Evolutionary conservation across 176 grass and related monocot genomes (phyloP).

Genomic region (Leersia perrieri): DNA sequence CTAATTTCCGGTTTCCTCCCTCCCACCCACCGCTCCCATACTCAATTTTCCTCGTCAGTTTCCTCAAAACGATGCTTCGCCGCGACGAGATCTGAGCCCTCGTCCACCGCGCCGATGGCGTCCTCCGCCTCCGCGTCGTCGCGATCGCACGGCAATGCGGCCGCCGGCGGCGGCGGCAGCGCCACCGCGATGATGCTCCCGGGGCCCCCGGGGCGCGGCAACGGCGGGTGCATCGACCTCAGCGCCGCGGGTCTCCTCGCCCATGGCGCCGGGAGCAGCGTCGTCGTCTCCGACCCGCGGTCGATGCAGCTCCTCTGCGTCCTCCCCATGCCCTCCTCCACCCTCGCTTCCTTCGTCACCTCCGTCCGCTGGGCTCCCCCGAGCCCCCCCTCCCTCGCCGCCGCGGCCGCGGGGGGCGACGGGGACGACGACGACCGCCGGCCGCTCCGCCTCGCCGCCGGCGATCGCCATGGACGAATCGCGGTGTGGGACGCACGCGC

Average conservation of each 20-base stretch:
- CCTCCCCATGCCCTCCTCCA: slow-evolving; percentile 73
- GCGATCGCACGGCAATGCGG: slow-evolving; percentile 43
- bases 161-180: not conserved
- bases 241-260: slow-evolving; percentile 82
- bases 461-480: slow-evolving; percentile 87
- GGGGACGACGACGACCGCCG: slow-evolving; percentile 50
- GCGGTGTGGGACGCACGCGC: slow-evolving; percentile 83
- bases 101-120: slow-evolving; percentile 15
- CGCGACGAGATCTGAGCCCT: slow-evolving; percentile 16
- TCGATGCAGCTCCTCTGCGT: slow-evolving; percentile 92
- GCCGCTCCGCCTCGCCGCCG: slow-evolving; percentile 69
- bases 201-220: slow-evolving; percentile 76
- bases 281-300: slow-evolving; percentile 76
- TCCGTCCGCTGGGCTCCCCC: slow-evolving; percentile 36
- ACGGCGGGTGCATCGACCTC: slow-evolving; percentile 83
- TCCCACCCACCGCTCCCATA: not conserved
- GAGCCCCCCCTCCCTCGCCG: slow-evolving; percentile 22
- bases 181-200: slow-evolving; percentile 63
- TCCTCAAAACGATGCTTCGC: slow-evolving; percentile 29
- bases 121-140: slow-evolving; percentile 23
- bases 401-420: slow-evolving; percentile 23
- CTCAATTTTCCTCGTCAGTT: slow-evolving; percentile 21
- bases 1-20: not conserved
- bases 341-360: slow-evolving; percentile 60
- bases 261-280: slow-evolving; percentile 87